Percentiles rank a stretch among this genome's conserved stretches.
Evolutionary conservation across 1,284 basidiomycete genomes (phyloP).

Genomic region (Ceratobasidium sp.): DNA sequence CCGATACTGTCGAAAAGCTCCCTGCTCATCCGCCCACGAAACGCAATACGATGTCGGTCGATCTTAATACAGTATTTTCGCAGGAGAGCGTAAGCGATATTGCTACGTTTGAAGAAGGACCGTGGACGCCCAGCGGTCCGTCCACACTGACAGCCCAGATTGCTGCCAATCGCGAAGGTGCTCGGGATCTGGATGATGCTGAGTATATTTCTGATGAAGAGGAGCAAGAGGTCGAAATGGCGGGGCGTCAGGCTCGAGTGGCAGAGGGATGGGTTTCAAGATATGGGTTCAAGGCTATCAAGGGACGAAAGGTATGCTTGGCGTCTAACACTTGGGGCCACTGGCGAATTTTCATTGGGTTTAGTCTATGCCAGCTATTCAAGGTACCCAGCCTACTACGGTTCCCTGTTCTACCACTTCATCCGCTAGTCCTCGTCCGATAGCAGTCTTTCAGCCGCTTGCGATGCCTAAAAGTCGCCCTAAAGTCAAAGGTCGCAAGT

Average conservation of each 20-base stretch:
- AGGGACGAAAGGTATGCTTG: conserved; percentile 40
- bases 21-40: neutral
- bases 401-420: conserved; percentile 12
- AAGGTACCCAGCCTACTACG: conserved; percentile 8
- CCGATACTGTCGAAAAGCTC: neutral
- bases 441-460: conserved; percentile 40
- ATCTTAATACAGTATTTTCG: conserved; percentile 30
- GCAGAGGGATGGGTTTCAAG: conserved; percentile 37
- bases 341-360: neutral
- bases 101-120: conserved; percentile 26
- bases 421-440: conserved; percentile 6
- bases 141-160: neutral
- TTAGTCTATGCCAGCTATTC: conserved; percentile 34
- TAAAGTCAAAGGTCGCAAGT: conserved; percentile 41
- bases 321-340: neutral
- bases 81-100: conserved; percentile 37
- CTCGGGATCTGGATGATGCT: conserved; percentile 38
- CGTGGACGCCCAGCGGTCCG: conserved; percentile 19
- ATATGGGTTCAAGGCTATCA: conserved; percentile 40
- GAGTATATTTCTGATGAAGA: conserved; percentile 43
- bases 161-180: conserved; percentile 6
- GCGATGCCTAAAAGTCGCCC: conserved; percentile 43
- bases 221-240: conserved; percentile 38
- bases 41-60: conserved; percentile 14
- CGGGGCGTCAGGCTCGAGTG: conserved; percentile 33